Evolutionary conservation across 805 yeast genomes (phyloP).

Genomic region (Kodamaea neixiangensis): DNA sequence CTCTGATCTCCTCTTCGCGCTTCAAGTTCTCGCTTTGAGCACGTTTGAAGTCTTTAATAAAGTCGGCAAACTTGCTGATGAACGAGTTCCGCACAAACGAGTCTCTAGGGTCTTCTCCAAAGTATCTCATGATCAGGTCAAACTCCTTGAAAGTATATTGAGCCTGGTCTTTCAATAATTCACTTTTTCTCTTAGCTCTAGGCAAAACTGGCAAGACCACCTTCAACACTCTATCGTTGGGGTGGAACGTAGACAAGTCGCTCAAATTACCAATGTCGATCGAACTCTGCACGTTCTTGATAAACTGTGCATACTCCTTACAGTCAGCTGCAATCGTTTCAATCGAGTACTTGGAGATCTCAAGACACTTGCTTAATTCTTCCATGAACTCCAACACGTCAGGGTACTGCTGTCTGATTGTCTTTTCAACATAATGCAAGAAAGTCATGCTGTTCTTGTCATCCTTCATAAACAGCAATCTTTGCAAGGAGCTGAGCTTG

Average conservation of each 20-base stretch:
- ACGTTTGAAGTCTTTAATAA: conserved; percentile 59
- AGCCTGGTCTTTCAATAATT: conserved; percentile 51
- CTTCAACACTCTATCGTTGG: conserved; percentile 59
- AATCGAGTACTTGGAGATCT: conserved; percentile 60
- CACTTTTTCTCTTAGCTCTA: conserved; percentile 55
- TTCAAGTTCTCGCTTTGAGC: conserved; percentile 66
- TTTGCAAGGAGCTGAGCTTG: conserved; percentile 64
- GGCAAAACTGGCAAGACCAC: conserved; percentile 55
- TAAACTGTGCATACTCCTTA: conserved; percentile 50
- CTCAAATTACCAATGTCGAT: conserved; percentile 65
- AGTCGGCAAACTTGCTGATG: conserved; percentile 60
- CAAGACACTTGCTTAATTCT: conserved; percentile 55
- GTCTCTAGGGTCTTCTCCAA: conserved; percentile 68
- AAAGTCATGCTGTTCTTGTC: conserved; percentile 68
- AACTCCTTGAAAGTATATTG: conserved; percentile 52
- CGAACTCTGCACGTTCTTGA: conserved; percentile 54
- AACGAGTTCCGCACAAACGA: conserved; percentile 58
- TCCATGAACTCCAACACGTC: conserved; percentile 61
- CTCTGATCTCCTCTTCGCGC: conserved; percentile 65
- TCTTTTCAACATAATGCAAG: conserved; percentile 72
- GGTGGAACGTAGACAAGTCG: conserved; percentile 62
- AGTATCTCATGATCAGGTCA: conserved; percentile 62
- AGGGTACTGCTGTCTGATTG: conserved; percentile 65
- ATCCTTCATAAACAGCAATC: conserved; percentile 72
- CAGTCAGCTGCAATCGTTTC: conserved; percentile 65